Evolutionary conservation across 1,284 basidiomycete species (phyloP).

Genomic region (Fomitopsis palustris): DNA sequence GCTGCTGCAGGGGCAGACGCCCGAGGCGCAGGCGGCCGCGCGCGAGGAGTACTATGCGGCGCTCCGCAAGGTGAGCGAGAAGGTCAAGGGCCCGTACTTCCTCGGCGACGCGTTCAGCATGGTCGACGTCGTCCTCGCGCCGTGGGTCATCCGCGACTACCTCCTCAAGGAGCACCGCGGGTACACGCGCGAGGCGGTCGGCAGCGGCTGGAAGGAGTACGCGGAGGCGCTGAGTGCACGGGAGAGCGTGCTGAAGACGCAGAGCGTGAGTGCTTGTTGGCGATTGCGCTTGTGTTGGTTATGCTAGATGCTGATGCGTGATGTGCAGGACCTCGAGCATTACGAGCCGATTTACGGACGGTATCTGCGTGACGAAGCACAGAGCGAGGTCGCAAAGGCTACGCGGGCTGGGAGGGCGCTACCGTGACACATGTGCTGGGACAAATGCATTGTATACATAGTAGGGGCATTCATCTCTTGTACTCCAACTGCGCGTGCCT

Average conservation of each 20-base stretch:
- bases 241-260: slow-evolving; percentile 46
- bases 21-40: slow-evolving; percentile 43
- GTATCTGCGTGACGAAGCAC: slow-evolving; percentile 54
- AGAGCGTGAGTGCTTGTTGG: slow-evolving; percentile 42
- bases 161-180: slow-evolving; percentile 46
- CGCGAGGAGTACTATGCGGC: slow-evolving; percentile 43
- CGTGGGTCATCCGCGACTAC: slow-evolving; percentile 54
- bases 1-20: slow-evolving; percentile 49
- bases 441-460: neutral
- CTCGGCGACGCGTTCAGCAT: slow-evolving; percentile 51
- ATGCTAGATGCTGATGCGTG: neutral
- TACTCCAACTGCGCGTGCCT: too few species aligned
- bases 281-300: slow-evolving; percentile 30
- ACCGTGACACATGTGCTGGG: slow-evolving; percentile 32
- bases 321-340: slow-evolving; percentile 42
- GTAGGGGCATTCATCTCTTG: neutral
- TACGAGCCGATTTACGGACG: slow-evolving; percentile 49
- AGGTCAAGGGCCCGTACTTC: slow-evolving; percentile 59
- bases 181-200: slow-evolving; percentile 42
- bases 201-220: slow-evolving; percentile 45
- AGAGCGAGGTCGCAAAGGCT: slow-evolving; percentile 59
- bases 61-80: slow-evolving; percentile 40
- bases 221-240: slow-evolving; percentile 39
- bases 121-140: slow-evolving; percentile 55
- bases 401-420: slow-evolving; percentile 44